phyloP scores from a whole-genome alignment of 169 alveolate genomes.

The Cryptosporidium parvum region DNA sequence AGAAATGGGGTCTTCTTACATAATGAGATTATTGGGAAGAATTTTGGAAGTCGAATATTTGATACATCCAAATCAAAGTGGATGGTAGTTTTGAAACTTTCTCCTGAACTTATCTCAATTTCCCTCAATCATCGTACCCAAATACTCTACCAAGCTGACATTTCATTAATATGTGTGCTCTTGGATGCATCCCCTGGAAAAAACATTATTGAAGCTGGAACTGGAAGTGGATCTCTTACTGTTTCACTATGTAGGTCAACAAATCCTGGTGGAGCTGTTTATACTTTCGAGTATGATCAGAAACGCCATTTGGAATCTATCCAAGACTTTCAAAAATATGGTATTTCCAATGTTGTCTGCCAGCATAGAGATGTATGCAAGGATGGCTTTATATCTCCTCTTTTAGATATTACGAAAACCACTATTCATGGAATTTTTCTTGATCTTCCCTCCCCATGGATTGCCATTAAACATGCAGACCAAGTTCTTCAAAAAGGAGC shows the following conservation, averaged over 20 bases:
- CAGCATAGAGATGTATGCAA: constrained; percentile 86
- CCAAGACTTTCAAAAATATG: constrained; percentile 79
- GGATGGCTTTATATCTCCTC: constrained; percentile 78
- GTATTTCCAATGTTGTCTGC: constrained; percentile 49
- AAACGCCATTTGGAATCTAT: constrained; percentile 85
- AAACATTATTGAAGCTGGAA: constrained; percentile 90
- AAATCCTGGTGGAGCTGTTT: constrained; percentile 87
- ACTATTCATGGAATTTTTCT: constrained; percentile 87
- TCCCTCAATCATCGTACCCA: constrained; percentile 87
- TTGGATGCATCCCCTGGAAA: constrained; percentile 89
- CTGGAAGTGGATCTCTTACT: constrained; percentile 92
- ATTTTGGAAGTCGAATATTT: constrained; percentile 79
- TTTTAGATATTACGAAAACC: constrained; percentile 77
- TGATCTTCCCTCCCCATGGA: constrained; percentile 94
- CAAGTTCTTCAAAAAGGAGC: constrained; percentile 83
- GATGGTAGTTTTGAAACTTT: constrained; percentile 80
- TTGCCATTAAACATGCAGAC: constrained; percentile 84
- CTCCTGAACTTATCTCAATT: constrained; percentile 85
- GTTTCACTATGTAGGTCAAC: constrained; percentile 87
- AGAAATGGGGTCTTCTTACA: constrained; percentile 51
- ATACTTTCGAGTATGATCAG: constrained; percentile 89
- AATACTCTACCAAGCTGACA: constrained; percentile 91
- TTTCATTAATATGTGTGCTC: constrained; percentile 87
- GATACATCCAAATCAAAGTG: constrained; percentile 78
- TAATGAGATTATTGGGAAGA: constrained; percentile 65